Conservation (phyloP, 768 basidiomycete genomes). For the Rhizopogon vesiculosus region DNA sequence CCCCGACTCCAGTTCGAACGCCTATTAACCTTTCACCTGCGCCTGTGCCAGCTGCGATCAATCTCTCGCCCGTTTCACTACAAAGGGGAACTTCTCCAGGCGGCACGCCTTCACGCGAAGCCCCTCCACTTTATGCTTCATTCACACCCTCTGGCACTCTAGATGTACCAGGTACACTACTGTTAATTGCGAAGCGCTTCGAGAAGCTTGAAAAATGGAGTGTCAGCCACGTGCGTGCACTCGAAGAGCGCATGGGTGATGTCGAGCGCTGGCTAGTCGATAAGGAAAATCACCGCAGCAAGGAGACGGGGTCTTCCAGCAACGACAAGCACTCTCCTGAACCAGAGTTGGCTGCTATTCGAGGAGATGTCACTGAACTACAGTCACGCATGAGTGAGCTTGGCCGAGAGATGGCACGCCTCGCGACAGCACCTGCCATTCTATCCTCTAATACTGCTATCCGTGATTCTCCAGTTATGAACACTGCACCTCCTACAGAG, state of each 20-base stretch:
- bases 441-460: constrained; percentile 42
- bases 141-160: constrained; percentile 67
- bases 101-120: constrained; percentile 36
- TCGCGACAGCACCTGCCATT: constrained; percentile 47
- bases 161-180: constrained; percentile 69
- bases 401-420: constrained; percentile 75
- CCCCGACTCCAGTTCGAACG: constrained; percentile 49
- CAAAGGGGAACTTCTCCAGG: constrained; percentile 39
- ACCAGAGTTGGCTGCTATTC: constrained; percentile 47
- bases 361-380: constrained; percentile 67
- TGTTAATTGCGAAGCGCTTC: constrained; percentile 70
- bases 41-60: constrained; percentile 36
- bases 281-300: constrained; percentile 57
- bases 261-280: constrained; percentile 90
- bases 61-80: constrained; percentile 63
- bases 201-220: constrained; percentile 92
- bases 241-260: constrained; percentile 90
- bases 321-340: constrained; percentile 15
- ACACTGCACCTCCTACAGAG: constrained; percentile 39
- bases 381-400: constrained; percentile 71
- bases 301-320: constrained; percentile 37
- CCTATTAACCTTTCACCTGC: constrained; percentile 21
- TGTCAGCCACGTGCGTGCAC: constrained; percentile 79
- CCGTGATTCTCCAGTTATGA: constrained; percentile 41
- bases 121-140: constrained; percentile 72